Conservation (phyloP, 2,329 filamentous ascomycete species). For the Lachnellula suecica region DNA sequence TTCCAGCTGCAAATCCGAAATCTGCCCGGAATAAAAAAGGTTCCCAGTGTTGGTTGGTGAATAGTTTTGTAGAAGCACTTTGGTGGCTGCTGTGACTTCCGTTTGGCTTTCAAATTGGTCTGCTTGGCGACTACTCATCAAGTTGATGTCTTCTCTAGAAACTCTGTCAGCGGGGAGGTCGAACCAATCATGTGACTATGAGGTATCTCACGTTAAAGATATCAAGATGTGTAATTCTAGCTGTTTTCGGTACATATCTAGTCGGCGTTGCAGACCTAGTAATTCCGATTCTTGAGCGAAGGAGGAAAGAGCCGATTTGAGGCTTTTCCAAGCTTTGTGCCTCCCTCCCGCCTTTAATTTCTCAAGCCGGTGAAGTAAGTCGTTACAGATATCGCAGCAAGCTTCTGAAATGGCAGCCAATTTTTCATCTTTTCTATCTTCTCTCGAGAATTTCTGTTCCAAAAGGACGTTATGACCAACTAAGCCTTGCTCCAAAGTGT, state of each 20-base stretch:
- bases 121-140: too few species aligned
- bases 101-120: too few species aligned
- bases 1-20: too few species aligned
- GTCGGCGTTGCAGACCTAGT: neutral
- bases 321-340: neutral
- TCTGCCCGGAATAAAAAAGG: too few species aligned
- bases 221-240: conserved; percentile 2
- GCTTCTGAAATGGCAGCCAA: neutral
- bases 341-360: neutral
- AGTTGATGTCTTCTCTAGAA: neutral
- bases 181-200: too few species aligned
- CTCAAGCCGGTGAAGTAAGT: neutral
- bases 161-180: neutral
- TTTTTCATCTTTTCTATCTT: too few species aligned
- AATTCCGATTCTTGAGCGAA: neutral
- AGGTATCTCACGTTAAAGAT: conserved; percentile 1
- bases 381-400: neutral
- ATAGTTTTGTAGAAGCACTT: too few species aligned
- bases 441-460: too few species aligned
- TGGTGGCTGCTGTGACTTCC: too few species aligned
- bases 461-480: too few species aligned
- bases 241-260: neutral
- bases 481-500: too few species aligned
- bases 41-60: too few species aligned
- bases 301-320: neutral